Evolutionary conservation across 495 filamentous ascomycete species (phyloP), one percentile per base, ranked within the genome.

Genomic region (Trichoderma virens): DNA sequence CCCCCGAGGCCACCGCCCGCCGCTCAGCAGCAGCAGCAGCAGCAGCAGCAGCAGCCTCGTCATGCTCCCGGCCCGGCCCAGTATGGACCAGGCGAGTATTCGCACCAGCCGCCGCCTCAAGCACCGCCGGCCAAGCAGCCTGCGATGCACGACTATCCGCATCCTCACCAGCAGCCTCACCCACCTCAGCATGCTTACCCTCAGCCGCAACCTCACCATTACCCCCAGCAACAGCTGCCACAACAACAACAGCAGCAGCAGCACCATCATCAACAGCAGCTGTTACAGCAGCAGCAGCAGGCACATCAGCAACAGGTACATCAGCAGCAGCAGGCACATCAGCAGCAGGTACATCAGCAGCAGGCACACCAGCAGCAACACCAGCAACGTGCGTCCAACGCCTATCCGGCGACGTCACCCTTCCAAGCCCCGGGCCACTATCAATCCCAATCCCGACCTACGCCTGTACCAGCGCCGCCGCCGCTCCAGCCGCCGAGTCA

Each of bases 401-500:
- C 34, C 61, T 62, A 64, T 30, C 62, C 54, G 6, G 67, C 68
- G n/a, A 60, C 18, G 54, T 65, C 78, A 23, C 68, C 77, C 6
- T 82, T 79, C 62, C 76, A 77, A 62, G 66, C 66, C 16, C 31
- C 70, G 30, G 71, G 74, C 62, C 72, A 74, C 13, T 84, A 81
- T 70, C 67, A 68, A 34, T 73, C n/a, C n/a, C n/a, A n/a, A n/a
- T n/a, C n/a, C n/a, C n/a, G 69, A 61, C 74, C 80, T 31, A 80
- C 80, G 60, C 74, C 80, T 32, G 80, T 80, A 41, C 73, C 78
- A 60, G 75, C 79, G 41, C 81, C 79, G 43, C 81, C 80, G 51
- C 80, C 81, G 14, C 75, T 83, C 35, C 82, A 84, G 71, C 80
- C 79, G 27, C 72, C 76, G 64, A 66, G 75, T 59, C 62, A 78